Percentiles rank a stretch among this genome's conserved stretches.
Conservation (phyloP, 805 yeast species). For the Hermanozyma aechmeae region DNA sequence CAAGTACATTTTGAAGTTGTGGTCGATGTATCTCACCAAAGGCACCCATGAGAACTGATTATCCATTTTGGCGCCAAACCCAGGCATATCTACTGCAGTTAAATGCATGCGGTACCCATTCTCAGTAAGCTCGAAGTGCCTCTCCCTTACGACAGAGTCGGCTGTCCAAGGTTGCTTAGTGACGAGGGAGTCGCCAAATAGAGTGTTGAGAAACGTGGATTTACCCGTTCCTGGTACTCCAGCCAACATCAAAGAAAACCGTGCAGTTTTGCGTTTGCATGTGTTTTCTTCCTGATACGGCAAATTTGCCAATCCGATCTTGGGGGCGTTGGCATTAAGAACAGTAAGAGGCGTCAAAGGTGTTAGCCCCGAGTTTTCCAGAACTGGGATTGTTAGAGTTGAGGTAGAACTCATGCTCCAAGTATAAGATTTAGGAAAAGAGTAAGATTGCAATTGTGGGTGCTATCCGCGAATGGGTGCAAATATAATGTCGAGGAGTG, state of each 20-base stretch:
- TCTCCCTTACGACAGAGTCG: slow-evolving; percentile 2
- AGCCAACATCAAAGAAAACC: background rate
- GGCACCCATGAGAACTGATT: slow-evolving; percentile 31
- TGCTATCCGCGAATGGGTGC: no score
- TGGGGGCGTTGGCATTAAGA: background rate
- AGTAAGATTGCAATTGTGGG: no score
- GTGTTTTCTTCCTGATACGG: background rate
- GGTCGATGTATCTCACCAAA: slow-evolving; percentile 65
- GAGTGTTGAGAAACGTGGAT: slow-evolving; percentile 16
- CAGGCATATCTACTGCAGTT: slow-evolving; percentile 62
- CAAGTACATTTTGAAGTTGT: slow-evolving; percentile 58
- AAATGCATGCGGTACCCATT: slow-evolving; percentile 49
- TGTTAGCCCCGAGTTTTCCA: no score
- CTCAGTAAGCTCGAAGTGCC: slow-evolving; percentile 48
- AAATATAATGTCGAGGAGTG: no score
- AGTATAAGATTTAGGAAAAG: no score
- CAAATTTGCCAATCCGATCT: background rate
- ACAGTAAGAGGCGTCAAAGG: background rate
- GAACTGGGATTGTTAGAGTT: no score
- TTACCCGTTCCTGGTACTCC: slow-evolving; percentile 14
- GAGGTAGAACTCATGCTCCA: no score
- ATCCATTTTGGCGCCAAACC: slow-evolving; percentile 65
- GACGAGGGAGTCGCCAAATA: slow-evolving; percentile 13
- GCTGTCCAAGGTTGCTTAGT: no score
- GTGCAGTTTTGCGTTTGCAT: background rate